A percentile compares a stretch with the other conserved stretches of the same genome.
These are phyloP conservation scores for Saturnispora hagleri DNA, from an alignment of 805 yeast genomes.

Conservation along the genomic window DNA sequence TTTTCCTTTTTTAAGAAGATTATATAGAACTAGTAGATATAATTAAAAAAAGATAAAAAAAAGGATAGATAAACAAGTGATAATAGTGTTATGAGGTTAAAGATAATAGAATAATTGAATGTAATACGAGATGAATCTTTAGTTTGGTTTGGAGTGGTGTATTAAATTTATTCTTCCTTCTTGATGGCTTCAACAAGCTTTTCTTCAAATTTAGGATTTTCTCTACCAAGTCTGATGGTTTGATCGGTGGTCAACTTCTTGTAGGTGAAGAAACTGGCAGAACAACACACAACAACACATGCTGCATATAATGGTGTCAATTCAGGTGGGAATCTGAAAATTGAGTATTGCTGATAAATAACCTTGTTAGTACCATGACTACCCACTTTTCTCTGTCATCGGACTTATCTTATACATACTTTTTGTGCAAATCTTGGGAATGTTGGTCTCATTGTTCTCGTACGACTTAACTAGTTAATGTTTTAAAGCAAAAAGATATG, in stretches of 20 bases:
- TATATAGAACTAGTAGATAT: background rate
- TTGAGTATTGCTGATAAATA: conserved; percentile 4
- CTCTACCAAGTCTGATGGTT: conserved; percentile 41
- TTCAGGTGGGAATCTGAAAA: conserved; percentile 41
- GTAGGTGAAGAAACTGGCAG: conserved; percentile 43
- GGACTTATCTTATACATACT: background rate
- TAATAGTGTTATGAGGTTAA: background rate
- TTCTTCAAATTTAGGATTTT: conserved; percentile 34
- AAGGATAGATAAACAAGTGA: background rate
- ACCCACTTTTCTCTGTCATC: background rate
- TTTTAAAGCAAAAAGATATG: background rate
- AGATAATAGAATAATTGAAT: background rate
- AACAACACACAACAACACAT: conserved; percentile 41
- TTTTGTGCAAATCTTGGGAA: conserved; percentile 4
- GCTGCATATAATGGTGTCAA: conserved; percentile 50
- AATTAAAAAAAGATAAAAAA: background rate
- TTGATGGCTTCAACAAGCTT: conserved; percentile 29
- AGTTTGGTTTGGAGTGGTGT: background rate
- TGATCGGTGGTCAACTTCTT: conserved; percentile 42
- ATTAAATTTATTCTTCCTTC: conserved; percentile 18
- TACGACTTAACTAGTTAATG: background rate
- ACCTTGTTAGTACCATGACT: background rate
- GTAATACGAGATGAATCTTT: background rate
- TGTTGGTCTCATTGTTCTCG: conserved; percentile 5
- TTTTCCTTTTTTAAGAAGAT: background rate